phyloP scores from a whole-genome alignment of 2,329 filamentous ascomycete genomes.

The Pseudopyrenochaeta lycopersici region DNA sequence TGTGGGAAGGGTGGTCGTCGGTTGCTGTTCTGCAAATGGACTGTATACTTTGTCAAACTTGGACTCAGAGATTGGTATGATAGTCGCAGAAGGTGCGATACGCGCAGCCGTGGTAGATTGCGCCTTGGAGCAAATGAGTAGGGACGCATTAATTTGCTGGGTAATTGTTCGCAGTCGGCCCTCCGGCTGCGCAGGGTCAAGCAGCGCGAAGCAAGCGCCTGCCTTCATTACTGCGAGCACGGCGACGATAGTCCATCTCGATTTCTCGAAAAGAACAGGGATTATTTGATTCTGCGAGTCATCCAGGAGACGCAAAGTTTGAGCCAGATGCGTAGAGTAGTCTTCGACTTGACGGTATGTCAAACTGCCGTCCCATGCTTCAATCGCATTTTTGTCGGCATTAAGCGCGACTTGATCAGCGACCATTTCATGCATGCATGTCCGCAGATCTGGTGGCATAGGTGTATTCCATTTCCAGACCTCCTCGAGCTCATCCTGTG shows the following conservation, averaged over 20 bases:
- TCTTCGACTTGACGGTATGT: constrained; percentile 48
- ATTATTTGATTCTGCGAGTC: constrained; percentile 43
- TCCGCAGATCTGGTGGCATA: constrained; percentile 54
- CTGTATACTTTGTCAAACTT: constrained; percentile 40
- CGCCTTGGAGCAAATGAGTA: constrained; percentile 40
- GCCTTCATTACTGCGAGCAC: constrained; percentile 53
- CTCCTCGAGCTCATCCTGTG: constrained; percentile 52
- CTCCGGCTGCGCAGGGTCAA: constrained; percentile 49
- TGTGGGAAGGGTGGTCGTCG: constrained; percentile 31
- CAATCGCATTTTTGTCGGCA: constrained; percentile 49
- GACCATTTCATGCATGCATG: constrained; percentile 60
- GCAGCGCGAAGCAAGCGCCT: constrained; percentile 47
- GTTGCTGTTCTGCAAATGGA: constrained; percentile 39
- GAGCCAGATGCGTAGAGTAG: constrained; percentile 42
- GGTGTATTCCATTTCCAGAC: constrained; percentile 61
- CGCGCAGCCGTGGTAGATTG: constrained; percentile 39
- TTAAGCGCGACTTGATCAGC: constrained; percentile 47
- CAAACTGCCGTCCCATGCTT: constrained; percentile 48
- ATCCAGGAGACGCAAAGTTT: constrained; percentile 32
- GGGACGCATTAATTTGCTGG: constrained; percentile 38
- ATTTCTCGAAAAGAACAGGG: constrained; percentile 52
- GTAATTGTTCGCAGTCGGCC: constrained; percentile 42
- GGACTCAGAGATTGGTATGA: constrained; percentile 45
- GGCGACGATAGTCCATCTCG: constrained; percentile 49
- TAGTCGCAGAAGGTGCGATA: constrained; percentile 39